These are phyloP conservation scores for Clarireedia homoeocarpa DNA, from an alignment of 2,329 filamentous ascomycete genomes.

Conservation along the genomic window DNA sequence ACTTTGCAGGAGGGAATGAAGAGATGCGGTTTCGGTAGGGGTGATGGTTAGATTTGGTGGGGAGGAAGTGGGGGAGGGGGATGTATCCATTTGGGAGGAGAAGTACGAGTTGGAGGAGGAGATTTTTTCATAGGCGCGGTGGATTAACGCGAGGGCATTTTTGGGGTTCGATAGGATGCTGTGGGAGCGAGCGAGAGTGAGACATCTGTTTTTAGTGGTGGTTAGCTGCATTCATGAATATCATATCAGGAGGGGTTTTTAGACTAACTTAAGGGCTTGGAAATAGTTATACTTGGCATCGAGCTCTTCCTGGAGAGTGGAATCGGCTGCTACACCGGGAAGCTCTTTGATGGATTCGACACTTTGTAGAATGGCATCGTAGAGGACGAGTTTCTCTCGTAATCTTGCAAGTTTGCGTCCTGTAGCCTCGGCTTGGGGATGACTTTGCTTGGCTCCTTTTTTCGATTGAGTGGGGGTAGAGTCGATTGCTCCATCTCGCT, in stretches of 20 bases:
- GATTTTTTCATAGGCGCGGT: constrained; percentile 59
- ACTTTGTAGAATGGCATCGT: constrained; percentile 85
- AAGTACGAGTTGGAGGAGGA: constrained; percentile 43
- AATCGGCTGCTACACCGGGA: constrained; percentile 81
- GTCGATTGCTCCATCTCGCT: constrained; percentile 63
- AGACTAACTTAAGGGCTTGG: constrained; percentile 69
- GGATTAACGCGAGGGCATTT: constrained; percentile 79
- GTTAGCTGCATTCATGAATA: constrained; percentile 4
- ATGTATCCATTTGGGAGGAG: constrained; percentile 30
- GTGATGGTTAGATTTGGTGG: constrained; percentile 65
- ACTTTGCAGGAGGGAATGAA: constrained; percentile 56
- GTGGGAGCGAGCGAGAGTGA: constrained; percentile 82
- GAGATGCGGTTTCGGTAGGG: constrained; percentile 45
- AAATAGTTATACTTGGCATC: constrained; percentile 77
- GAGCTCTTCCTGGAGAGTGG: constrained; percentile 67
- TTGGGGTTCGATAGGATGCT: constrained; percentile 61
- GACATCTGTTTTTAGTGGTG: constrained; percentile 45
- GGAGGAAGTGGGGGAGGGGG: constrained; percentile 31
- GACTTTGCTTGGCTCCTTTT: constrained; percentile 40
- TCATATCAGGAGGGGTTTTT: background rate
- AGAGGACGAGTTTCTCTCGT: constrained; percentile 80
- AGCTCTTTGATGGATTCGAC: constrained; percentile 84
- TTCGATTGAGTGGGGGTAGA: constrained; percentile 43
- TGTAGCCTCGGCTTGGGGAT: constrained; percentile 53
- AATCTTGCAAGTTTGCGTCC: constrained; percentile 72